Percentiles rank a stretch among this genome's conserved stretches.
These are phyloP conservation scores for Trichoderma sp. DNA, from an alignment of 2,329 filamentous ascomycete genomes.

Conservation along the genomic window DNA sequence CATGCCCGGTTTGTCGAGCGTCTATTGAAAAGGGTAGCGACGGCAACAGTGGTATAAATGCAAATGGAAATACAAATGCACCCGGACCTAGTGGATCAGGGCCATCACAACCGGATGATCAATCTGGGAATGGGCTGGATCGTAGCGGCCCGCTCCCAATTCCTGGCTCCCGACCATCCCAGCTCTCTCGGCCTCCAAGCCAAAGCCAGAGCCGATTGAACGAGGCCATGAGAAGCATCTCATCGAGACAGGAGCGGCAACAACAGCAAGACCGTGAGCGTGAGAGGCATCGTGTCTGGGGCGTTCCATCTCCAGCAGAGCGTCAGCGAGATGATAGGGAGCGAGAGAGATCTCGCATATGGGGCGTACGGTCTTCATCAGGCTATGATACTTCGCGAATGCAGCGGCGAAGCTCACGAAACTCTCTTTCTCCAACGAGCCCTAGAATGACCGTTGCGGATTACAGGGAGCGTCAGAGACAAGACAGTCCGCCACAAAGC, in stretches of 20 bases:
- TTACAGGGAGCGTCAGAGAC: conserved; percentile 41
- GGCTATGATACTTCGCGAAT: conserved; percentile 42
- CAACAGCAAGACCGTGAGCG: conserved; percentile 36
- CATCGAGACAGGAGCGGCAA: conserved; percentile 36
- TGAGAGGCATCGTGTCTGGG: conserved; percentile 35
- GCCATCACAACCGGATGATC: not conserved
- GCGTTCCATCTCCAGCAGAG: conserved; percentile 30
- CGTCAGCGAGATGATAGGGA: conserved; percentile 36
- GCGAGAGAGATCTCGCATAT: conserved; percentile 35
- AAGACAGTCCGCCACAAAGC: conserved; percentile 47
- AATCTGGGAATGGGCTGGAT: not conserved
- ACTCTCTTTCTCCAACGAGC: conserved; percentile 46
- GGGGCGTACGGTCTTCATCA: conserved; percentile 35
- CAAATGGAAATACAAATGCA: not conserved
- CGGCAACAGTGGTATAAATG: conserved; percentile 26
- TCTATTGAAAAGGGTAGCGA: conserved; percentile 51
- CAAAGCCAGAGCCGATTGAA: conserved; percentile 38
- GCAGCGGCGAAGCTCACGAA: conserved; percentile 46
- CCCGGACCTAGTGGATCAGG: not conserved
- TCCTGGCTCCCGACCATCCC: conserved; percentile 29
- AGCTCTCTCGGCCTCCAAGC: conserved; percentile 35
- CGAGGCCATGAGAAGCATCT: conserved; percentile 40
- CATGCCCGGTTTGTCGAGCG: conserved; percentile 80
- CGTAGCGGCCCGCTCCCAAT: conserved; percentile 23
- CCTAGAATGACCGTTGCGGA: conserved; percentile 39